Conservation (phyloP, 108 stramenopile species). For the Pseudonitzschia multistriata region DNA sequence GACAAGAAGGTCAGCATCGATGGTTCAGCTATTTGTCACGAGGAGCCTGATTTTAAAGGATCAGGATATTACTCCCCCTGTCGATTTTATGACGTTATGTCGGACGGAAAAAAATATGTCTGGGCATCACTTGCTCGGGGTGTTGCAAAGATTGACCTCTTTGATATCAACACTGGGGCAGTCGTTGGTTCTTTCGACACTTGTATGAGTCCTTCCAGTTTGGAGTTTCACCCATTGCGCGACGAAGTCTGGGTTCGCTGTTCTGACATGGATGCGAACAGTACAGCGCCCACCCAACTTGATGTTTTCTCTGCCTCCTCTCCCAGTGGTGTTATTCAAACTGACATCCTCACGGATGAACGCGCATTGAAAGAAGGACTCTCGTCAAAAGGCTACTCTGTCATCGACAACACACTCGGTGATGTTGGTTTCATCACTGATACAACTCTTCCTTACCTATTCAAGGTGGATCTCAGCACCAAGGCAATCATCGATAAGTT, state of each 20-base stretch:
- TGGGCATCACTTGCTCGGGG: constrained; percentile 9
- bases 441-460: neutral
- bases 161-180: constrained; percentile 23
- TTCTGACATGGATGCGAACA: constrained; percentile 7
- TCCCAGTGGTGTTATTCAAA: constrained; percentile 12
- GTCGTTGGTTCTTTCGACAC: constrained; percentile 21
- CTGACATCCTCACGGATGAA: neutral
- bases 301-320: constrained; percentile 25
- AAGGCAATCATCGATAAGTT: constrained; percentile 14
- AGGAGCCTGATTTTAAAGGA: neutral
- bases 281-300: constrained; percentile 1
- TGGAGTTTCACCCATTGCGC: constrained; percentile 36
- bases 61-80: neutral
- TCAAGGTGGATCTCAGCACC: constrained; percentile 20
- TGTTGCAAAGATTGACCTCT: constrained; percentile 20
- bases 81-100: constrained; percentile 20
- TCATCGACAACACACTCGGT: constrained; percentile 20
- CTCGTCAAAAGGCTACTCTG: constrained; percentile 13
- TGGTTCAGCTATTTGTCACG: neutral
- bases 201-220: constrained; percentile 17
- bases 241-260: constrained; percentile 37
- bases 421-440: constrained; percentile 22
- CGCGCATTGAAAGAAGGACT: neutral
- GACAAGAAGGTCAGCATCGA: neutral
- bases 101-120: constrained; percentile 32